Base-by-base conservation (phyloP, 192 early-diverging fungal species). In the Cladochytrium replicatum region DNA sequence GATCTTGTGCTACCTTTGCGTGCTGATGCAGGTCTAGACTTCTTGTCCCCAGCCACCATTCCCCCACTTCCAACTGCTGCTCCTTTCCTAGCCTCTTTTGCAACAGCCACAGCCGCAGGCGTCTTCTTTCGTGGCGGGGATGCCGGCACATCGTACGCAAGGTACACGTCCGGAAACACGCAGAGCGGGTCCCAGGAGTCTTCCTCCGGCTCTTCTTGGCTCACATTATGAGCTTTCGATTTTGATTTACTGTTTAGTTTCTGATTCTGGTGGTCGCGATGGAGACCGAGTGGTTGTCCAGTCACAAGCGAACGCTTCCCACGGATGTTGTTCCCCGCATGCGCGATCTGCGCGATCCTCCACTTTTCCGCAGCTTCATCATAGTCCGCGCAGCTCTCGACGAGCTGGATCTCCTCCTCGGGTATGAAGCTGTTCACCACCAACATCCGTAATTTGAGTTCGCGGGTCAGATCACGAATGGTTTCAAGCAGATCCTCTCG, bases 401-500 rank as follows among this genome's bases (percentile, higher is more conserved):
- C 39, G 23, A 68, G 43, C 11, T 60, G 58, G 31, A 74, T 46
- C 27, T 72, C 69, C 4, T 72, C 71, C 0, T 60, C 55, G 1
- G 78, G 78, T 0, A 80, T 55, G 57, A 73, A 80, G 3, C 61
- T 57, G 39, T 75, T 50, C 32, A 78, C 68, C 19, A 78, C 57
- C 17, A 71, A 44, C 48, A 64, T 58, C 37, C 60, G 60, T 15
- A 75, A 57, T 45, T 81, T 73, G 13, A 80, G 58, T 34, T 80
- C 78, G 39, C 68, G 32, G 0, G 78, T 73, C 7, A 80, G 58
- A 24, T 72, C 75, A 13, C 79, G 54, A 6, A 81, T 66, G 2
- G 74, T 74, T 39, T 81, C 79, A 3, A 77, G 49, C n/a, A 81
- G 54, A 17, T 72, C 67, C 48, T 81, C 79, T 21, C 74, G 66